phyloP scores from a whole-genome alignment of 257 asterid genomes.

The Jacaranda mimosifolia region DNA sequence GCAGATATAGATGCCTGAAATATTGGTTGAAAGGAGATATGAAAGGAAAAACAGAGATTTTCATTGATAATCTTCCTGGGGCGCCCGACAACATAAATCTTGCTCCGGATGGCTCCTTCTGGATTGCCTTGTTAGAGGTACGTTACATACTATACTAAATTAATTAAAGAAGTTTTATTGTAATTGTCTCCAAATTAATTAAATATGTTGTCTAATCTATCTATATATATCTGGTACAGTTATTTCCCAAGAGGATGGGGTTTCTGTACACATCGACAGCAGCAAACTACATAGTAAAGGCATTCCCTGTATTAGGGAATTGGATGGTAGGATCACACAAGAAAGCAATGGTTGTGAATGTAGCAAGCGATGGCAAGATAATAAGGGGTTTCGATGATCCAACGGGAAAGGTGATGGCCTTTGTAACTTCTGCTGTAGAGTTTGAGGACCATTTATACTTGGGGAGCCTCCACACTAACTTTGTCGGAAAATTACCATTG shows the following conservation, averaged over 20 bases:
- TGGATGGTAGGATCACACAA: constrained; percentile 17
- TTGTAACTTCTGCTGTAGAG: constrained; percentile 76
- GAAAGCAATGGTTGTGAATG: constrained; percentile 68
- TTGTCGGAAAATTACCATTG: constrained; percentile 65
- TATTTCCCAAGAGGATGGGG: constrained; percentile 39
- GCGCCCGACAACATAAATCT: constrained; percentile 79
- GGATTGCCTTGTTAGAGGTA: constrained; percentile 77
- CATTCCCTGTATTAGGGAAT: constrained; percentile 35
- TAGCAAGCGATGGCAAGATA: constrained; percentile 59
- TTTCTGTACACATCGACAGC: constrained; percentile 45
- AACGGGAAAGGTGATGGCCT: constrained; percentile 60
- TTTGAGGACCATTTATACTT: constrained; percentile 68
- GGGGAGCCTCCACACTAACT: constrained; percentile 65
- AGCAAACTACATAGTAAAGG: constrained; percentile 39
- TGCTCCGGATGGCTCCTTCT: constrained; percentile 78
- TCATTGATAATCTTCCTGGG: constrained; percentile 66
- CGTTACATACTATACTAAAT: not conserved
- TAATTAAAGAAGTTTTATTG: too few relatives aligned
- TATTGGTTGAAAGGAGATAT: constrained; percentile 65
- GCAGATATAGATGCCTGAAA: constrained; percentile 71
- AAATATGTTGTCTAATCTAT: not conserved
- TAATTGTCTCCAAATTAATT: too few relatives aligned
- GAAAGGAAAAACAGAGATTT: constrained; percentile 59
- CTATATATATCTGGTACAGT: constrained; percentile 35
- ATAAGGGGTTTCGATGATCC: constrained; percentile 69